These are phyloP conservation scores for Lonicera japonica DNA, from an alignment of 129 eudicot species.

Conservation along the genomic window DNA sequence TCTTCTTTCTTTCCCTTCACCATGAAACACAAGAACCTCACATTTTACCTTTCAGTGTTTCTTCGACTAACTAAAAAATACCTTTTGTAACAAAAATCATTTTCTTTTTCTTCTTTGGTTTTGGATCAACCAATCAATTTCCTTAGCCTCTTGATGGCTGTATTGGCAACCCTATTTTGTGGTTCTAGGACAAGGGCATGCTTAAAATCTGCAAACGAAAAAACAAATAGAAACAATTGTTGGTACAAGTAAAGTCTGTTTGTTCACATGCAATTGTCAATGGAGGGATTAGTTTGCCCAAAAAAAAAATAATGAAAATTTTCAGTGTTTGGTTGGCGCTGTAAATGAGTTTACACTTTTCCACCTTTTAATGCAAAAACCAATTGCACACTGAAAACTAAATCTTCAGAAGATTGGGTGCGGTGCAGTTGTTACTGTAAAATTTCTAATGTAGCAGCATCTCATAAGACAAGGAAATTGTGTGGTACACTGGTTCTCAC, in stretches of 20 bases:
- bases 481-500: slow-evolving; percentile 22
- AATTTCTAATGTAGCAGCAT: background rate
- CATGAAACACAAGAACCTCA: background rate
- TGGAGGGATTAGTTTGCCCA: no score
- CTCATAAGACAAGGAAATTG: background rate
- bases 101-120: no score
- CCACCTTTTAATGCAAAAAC: no score
- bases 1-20: background rate
- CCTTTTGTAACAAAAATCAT: no score
- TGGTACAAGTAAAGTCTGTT: background rate
- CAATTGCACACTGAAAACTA: background rate
- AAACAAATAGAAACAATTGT: background rate
- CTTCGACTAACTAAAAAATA: background rate
- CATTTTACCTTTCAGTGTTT: background rate
- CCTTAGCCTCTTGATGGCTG: slow-evolving; percentile 77
- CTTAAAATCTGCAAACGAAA: slow-evolving; percentile 64
- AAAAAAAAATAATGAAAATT: no score
- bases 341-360: no score
- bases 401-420: background rate
- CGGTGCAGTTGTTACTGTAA: background rate
- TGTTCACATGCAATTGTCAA: no score
- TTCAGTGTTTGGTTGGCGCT: no score
- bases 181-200: slow-evolving; percentile 96
- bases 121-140: slow-evolving; percentile 38
- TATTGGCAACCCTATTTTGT: slow-evolving; percentile 68